Evolutionary conservation across 2,329 filamentous ascomycete species (phyloP), one percentile per base, ranked within the genome.

Genomic region (Apiospora pterosperma): DNA sequence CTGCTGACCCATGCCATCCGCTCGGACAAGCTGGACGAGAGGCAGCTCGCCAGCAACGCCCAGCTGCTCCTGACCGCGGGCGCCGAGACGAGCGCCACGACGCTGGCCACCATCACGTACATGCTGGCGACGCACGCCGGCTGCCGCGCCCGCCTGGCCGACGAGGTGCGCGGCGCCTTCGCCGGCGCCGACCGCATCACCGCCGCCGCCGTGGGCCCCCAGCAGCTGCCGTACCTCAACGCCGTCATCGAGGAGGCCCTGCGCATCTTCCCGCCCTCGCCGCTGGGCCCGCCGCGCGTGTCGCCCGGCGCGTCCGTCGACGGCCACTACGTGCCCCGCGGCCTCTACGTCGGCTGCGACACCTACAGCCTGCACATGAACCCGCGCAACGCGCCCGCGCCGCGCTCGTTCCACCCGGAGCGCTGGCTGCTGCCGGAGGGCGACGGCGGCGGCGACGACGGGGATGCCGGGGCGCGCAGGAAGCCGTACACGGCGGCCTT

Each of bases 41-140:
- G 58, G 12, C 55, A 67, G 64, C 55, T 70, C 10, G 62, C 62
- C 7, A 36, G 62, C 28, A 64, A 69, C 12, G 62, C 64, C 11
- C 64, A 21, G n/a, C n/a, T 39, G n/a, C 62, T 67, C 19, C 44
- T 63, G 7, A 63, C 64, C 19, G 81, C 78, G 0, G 82, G 81
- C 0, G 77, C 75, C 5, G 81, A 84, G 64, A 84, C 82, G 0
- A 83, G 80, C 0, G 81, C 81, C 0, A 81, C 81, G 0, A 69
- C 77, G 1, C 70, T 84, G 2, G 70, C 75, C 0, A 81, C 80
- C 1, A 70, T 74, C 0, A 80, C 79, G 0, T 83, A 77, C 62
- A 72, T 79, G 0, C 71, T 85, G 0, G 69, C 80, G 21, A 67
- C 61, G 16, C 60, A 74, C 31, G 70, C 76, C 0, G 65, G 74